A percentile compares a stretch with the other conserved stretches of the same genome.
These are phyloP conservation scores for Leptographium lundbergii DNA, from an alignment of 2,329 filamentous ascomycete genomes.

Conservation along the genomic window DNA sequence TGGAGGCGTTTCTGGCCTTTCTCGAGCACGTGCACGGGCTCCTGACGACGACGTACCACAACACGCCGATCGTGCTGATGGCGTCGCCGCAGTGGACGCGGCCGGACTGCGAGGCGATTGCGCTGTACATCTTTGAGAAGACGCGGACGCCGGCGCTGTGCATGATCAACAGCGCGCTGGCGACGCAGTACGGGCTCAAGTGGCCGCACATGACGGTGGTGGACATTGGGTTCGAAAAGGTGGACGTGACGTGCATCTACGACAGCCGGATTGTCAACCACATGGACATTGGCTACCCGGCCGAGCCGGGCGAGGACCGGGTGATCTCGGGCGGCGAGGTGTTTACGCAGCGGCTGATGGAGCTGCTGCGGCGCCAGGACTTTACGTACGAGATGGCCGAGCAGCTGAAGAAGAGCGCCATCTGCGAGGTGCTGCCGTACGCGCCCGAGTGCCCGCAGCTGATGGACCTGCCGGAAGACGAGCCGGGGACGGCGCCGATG, in stretches of 20 bases:
- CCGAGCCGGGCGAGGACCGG: conserved; percentile 22
- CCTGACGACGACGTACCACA: conserved; percentile 85
- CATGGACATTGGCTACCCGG: conserved; percentile 48
- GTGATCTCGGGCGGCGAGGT: conserved; percentile 69
- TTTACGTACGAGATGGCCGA: conserved; percentile 57
- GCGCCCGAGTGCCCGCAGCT: conserved; percentile 28
- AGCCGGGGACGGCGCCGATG: conserved; percentile 7
- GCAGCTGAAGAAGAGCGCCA: conserved; percentile 52
- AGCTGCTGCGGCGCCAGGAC: conserved; percentile 48
- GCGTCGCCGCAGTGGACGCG: conserved; percentile 83
- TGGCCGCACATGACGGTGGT: conserved; percentile 70
- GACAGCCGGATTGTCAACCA: conserved; percentile 65
- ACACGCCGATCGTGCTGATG: conserved; percentile 87
- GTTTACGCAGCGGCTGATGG: conserved; percentile 62
- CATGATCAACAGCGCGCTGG: conserved; percentile 77
- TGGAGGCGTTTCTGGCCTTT: conserved; percentile 87
- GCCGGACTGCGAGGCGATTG: conserved; percentile 74
- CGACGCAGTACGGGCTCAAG: conserved; percentile 72
- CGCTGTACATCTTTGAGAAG: conserved; percentile 93
- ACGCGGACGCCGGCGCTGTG: conserved; percentile 89
- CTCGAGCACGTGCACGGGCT: conserved; percentile 84
- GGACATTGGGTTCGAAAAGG: conserved; percentile 85
- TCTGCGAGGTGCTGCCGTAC: conserved; percentile 55
- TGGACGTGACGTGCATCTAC: conserved; percentile 80
- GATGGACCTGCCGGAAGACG: conserved; percentile 36